Evolutionary conservation across 768 basidiomycete genomes (phyloP), one percentile per base, ranked within the genome.

Genomic region (Arthromyces matolae): DNA sequence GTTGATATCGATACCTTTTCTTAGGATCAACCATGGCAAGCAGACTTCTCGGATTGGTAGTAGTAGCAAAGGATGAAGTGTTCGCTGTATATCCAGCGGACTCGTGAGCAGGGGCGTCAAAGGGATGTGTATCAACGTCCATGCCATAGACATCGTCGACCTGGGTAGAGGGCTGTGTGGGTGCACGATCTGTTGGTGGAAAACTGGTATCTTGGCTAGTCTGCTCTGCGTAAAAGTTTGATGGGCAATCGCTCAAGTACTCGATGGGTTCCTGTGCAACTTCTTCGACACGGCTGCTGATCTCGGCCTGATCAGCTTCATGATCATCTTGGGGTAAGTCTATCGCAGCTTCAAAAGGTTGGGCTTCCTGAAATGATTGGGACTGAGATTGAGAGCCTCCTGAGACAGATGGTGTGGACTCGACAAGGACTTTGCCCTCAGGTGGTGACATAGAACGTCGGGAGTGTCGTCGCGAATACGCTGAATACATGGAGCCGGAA

Each of bases 351-450:
- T 60, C 66, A 18, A 55, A 53, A 33, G 51, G 23, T 37, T 64
- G 62, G 6, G 60, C 58, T 1, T 62, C 64, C 27, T 55, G 57
- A 44, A 53, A 56, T 36, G 53, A 54, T n/a, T 65, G 57, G 13
- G 57, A 57, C 33, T 54, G 52, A 6, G 66, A 64, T 45, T 71
- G 71, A 4, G 73, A 72, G 33, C 66, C 65, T 25, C 61, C 68
- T 0, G 76, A 76, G 41, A 68, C 58, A 4, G 74, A 74, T 2
- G 83, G 83, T 37, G 83, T 84, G 29, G 75, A 66, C 39, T 66
- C 76, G 2, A 81, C 81, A n/a, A 82, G 59, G 13, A 73, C 48
- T 22, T 33, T 54, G n/a, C 53, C 58, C 25, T 54, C 45, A 10
- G 45, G 34, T 29, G 51, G 54, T 20, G 59, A 51, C 13, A 44